Evolutionary conservation across 805 yeast genomes (phyloP).

Genomic region (Kodamaea kakaduensis): DNA sequence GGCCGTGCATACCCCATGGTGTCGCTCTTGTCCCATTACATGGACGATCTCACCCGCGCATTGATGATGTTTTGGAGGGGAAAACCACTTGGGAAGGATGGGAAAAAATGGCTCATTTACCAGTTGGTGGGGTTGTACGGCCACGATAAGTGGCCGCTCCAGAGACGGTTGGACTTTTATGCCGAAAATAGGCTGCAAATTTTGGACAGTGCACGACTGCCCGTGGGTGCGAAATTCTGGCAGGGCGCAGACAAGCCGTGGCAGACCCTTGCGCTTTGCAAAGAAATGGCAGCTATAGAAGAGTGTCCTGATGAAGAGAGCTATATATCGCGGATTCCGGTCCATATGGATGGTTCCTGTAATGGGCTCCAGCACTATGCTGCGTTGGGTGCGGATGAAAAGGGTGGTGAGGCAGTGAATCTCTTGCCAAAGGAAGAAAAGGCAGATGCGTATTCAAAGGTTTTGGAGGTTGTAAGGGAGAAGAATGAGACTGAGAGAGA

Average conservation of each 20-base stretch:
- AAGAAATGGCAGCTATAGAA: slow-evolving; percentile 25
- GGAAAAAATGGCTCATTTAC: slow-evolving; percentile 36
- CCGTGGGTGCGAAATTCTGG: slow-evolving; percentile 24
- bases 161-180: slow-evolving; percentile 26
- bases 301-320: slow-evolving; percentile 16
- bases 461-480: slow-evolving; percentile 16
- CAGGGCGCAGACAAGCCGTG: slow-evolving; percentile 42
- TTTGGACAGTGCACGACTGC: slow-evolving; percentile 25
- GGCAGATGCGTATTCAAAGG: slow-evolving; percentile 31
- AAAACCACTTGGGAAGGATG: slow-evolving; percentile 31
- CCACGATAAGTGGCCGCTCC: slow-evolving; percentile 22
- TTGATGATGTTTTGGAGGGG: slow-evolving; percentile 37
- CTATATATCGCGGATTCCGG: slow-evolving; percentile 29
- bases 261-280: slow-evolving; percentile 34
- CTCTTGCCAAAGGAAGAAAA: slow-evolving; percentile 18
- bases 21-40: slow-evolving; percentile 31
- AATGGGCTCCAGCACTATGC: slow-evolving; percentile 47
- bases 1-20: slow-evolving; percentile 41
- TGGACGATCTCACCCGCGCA: slow-evolving; percentile 32
- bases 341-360: slow-evolving; percentile 44
- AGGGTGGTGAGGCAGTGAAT: slow-evolving; percentile 40
- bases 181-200: slow-evolving; percentile 20
- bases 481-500: slow-evolving; percentile 12
- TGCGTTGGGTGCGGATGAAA: slow-evolving; percentile 35
- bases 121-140: slow-evolving; percentile 36